phyloP scores from a whole-genome alignment of 2,329 filamentous ascomycete genomes.

The Drechmeria coniospora region DNA sequence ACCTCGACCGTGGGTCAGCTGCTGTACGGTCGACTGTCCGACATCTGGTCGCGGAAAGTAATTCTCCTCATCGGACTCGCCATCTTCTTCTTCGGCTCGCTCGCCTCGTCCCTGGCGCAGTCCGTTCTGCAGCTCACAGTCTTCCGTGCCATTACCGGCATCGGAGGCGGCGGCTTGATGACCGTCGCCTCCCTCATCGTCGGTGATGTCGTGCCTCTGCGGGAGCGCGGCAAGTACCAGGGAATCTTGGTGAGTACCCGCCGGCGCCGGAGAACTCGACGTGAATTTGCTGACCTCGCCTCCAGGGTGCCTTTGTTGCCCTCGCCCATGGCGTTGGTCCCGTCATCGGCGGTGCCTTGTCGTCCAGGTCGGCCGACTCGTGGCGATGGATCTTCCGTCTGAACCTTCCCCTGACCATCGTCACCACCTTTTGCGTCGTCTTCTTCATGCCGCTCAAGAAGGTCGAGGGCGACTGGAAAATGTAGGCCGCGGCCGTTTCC shows the following conservation, averaged over 20 bases:
- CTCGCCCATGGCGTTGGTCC: conserved; percentile 39
- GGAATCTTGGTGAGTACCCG: conserved; percentile 28
- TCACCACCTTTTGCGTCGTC: conserved; percentile 30
- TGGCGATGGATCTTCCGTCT: conserved; percentile 40
- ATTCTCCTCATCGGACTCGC: conserved; percentile 21
- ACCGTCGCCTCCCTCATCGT: conserved; percentile 55
- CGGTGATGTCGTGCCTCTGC: conserved; percentile 53
- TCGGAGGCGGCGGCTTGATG: conserved; percentile 58
- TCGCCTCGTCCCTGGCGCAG: conserved; percentile 25
- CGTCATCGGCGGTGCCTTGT: conserved; percentile 34
- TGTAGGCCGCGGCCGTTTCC: conserved; percentile 11
- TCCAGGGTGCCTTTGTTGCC: conserved; percentile 32
- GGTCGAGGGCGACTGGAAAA: conserved; percentile 34
- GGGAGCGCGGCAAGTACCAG: conserved; percentile 59
- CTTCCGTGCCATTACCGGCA: conserved; percentile 26
- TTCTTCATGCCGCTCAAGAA: conserved; percentile 43
- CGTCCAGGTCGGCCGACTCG: conserved; percentile 26
- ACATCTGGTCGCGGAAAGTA: conserved; percentile 30
- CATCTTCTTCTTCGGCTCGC: conserved; percentile 27
- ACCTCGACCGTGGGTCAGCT: conserved; percentile 31
- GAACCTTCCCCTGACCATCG: conserved; percentile 33
- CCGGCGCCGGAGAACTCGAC: too few relatives aligned
- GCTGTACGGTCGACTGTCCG: conserved; percentile 28
- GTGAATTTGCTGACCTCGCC: too few relatives aligned
- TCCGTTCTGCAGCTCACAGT: conserved; percentile 23